Conservation (phyloP, 306 rosid genomes). For the Clitoria ternatea region DNA sequence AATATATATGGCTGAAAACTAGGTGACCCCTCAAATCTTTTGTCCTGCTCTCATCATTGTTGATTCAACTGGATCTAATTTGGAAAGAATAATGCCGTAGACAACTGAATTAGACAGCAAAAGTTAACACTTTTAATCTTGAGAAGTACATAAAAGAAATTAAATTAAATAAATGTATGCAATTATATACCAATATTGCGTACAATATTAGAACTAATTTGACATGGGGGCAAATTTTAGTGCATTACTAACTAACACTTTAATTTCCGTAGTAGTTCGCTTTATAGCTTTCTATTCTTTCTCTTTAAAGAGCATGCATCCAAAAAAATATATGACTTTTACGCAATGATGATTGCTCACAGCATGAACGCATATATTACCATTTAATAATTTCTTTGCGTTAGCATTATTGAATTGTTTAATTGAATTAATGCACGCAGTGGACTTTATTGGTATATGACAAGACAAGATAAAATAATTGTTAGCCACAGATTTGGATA, state of each 20-base stretch:
- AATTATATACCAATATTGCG: too few relatives aligned
- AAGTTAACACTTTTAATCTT: too few relatives aligned
- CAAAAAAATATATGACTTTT: not conserved
- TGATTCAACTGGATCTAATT: not conserved
- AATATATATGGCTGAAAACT: not conserved
- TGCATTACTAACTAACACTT: too few relatives aligned
- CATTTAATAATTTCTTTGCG: not conserved
- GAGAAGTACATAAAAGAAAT: too few relatives aligned
- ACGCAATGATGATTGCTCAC: not conserved
- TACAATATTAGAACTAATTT: too few relatives aligned
- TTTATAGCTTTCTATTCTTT: not conserved
- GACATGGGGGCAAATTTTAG: too few relatives aligned
- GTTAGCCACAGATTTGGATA: too few relatives aligned
- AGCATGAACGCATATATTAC: not conserved
- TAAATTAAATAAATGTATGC: too few relatives aligned
- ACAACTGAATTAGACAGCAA: too few relatives aligned
- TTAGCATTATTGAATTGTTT: constrained; percentile 2
- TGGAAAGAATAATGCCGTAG: too few relatives aligned
- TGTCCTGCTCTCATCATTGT: not conserved
- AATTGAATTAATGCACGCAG: not conserved
- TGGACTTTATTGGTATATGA: not conserved
- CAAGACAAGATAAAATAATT: not conserved
- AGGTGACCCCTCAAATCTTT: not conserved
- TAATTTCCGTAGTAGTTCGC: not conserved
- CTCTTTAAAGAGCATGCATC: not conserved